A percentile compares a stretch with the other conserved stretches of the same genome.
Evolutionary conservation across 768 basidiomycete species (phyloP).

Genomic region (Hydnum rufescens): DNA sequence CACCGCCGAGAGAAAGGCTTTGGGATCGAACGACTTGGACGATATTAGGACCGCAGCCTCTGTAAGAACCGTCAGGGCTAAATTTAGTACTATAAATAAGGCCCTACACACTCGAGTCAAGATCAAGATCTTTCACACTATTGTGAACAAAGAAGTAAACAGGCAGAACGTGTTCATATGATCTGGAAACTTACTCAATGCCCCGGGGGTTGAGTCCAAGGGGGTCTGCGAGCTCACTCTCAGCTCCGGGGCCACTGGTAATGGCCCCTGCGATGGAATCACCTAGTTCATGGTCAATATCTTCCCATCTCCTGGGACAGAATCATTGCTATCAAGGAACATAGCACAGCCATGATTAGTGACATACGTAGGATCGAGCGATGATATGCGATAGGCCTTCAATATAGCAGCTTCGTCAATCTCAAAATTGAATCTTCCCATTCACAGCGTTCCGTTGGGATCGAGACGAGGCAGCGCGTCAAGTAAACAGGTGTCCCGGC

Average conservation of each 20-base stretch:
- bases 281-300: constrained; percentile 67
- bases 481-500: too few relatives aligned
- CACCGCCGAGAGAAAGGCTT: constrained; percentile 71
- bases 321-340: neutral
- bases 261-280: constrained; percentile 54
- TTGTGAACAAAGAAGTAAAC: constrained; percentile 6
- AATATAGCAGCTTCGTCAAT: constrained; percentile 68
- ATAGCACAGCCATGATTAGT: neutral
- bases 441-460: too few relatives aligned
- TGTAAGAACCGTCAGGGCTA: constrained; percentile 17
- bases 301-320: constrained; percentile 63
- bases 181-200: constrained; percentile 23
- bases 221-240: constrained; percentile 44
- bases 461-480: too few relatives aligned
- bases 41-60: constrained; percentile 68
- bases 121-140: constrained; percentile 9
- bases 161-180: too few relatives aligned
- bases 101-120: too few relatives aligned
- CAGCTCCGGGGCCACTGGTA: constrained; percentile 33
- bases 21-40: constrained; percentile 93
- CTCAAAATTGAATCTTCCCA: constrained; percentile 46
- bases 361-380: constrained; percentile 50
- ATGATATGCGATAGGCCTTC: constrained; percentile 72
- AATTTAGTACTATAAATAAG: constrained; percentile 1
- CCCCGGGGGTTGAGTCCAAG: constrained; percentile 34